These are phyloP conservation scores for Amylostereum areolatum DNA, from an alignment of 1,284 basidiomycete species.

Conservation along the genomic window DNA sequence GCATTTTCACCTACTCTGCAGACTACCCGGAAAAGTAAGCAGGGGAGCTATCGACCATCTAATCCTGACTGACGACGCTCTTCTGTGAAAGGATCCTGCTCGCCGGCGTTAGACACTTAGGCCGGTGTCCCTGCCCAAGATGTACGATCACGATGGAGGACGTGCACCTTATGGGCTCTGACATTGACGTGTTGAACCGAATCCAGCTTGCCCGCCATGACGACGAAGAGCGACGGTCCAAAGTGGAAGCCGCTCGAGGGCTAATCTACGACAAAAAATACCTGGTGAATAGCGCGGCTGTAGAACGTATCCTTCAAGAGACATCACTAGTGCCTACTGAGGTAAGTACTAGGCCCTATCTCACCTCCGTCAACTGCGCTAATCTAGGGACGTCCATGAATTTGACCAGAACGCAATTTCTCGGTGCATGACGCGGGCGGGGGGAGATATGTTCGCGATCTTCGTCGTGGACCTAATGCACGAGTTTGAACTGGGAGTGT, in stretches of 20 bases:
- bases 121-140: slow-evolving; percentile 21
- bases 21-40: slow-evolving; percentile 21
- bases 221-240: background rate
- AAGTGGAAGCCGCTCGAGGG: slow-evolving; percentile 6
- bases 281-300: slow-evolving; percentile 8
- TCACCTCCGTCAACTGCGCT: background rate
- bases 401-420: background rate
- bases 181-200: background rate
- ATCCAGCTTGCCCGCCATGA: background rate
- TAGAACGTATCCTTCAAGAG: slow-evolving; percentile 9
- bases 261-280: slow-evolving; percentile 13
- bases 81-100: slow-evolving; percentile 5
- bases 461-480: slow-evolving; percentile 19
- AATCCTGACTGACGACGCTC: background rate
- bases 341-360: slow-evolving; percentile 7
- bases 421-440: background rate
- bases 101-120: slow-evolving; percentile 9
- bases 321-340: slow-evolving; percentile 14
- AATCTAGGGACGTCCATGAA: background rate
- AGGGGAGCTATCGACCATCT: background rate
- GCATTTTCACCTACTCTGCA: slow-evolving; percentile 17
- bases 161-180: slow-evolving; percentile 9
- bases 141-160: slow-evolving; percentile 18
- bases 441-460: slow-evolving; percentile 8
- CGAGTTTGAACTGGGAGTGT: slow-evolving; percentile 18